Percentiles rank a stretch among this genome's conserved stretches.
Conservation (phyloP, 2,329 filamentous ascomycete species). For the Penicillium thymicola region DNA sequence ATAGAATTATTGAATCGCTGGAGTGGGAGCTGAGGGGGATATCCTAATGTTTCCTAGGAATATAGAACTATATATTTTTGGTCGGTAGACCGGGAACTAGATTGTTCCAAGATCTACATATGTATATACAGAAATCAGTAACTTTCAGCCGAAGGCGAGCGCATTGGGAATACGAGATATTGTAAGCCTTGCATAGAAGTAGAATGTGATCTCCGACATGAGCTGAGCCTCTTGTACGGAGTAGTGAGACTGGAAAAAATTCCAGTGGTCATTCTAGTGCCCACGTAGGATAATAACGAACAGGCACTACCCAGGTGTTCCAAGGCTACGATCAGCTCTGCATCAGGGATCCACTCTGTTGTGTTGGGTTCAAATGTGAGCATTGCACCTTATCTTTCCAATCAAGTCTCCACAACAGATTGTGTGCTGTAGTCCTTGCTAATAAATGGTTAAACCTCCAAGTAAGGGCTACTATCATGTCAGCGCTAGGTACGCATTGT, state of each 20-base stretch:
- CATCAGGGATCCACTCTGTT: background rate
- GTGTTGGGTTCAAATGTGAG: background rate
- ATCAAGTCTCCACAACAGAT: background rate
- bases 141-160: background rate
- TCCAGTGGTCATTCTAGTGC: background rate
- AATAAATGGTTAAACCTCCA: background rate
- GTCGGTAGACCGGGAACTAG: background rate
- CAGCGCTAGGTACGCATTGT: background rate
- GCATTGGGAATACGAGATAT: constrained; percentile 8
- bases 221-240: constrained; percentile 4
- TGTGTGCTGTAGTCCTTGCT: background rate
- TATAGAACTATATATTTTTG: background rate
- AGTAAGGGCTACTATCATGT: background rate
- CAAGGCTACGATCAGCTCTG: background rate
- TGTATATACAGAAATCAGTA: background rate
- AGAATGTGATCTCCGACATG: background rate
- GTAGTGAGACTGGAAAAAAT: background rate
- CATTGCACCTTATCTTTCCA: constrained; percentile 3
- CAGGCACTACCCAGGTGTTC: background rate
- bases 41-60: background rate
- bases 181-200: background rate
- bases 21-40: background rate
- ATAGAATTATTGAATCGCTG: background rate
- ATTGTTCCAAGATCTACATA: background rate
- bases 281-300: background rate